Evolutionary conservation across 768 basidiomycete species (phyloP).

Genomic region (Serendipita vermifera): DNA sequence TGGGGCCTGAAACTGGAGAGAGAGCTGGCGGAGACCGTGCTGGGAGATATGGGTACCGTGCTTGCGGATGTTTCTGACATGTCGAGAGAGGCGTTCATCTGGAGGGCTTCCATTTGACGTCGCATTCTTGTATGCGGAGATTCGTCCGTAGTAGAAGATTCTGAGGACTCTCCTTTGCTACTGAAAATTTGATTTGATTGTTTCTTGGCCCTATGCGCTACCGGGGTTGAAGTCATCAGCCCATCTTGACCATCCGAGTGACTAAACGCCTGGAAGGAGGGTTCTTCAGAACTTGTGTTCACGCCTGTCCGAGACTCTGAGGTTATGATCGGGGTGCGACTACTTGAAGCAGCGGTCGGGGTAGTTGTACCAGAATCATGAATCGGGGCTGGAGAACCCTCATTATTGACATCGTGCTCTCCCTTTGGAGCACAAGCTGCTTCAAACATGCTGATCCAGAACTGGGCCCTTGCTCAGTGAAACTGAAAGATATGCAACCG

Average conservation of each 20-base stretch:
- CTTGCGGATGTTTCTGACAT: not conserved
- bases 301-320: too few species aligned
- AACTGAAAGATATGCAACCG: too few species aligned
- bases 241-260: too few species aligned
- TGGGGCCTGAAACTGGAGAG: too few species aligned
- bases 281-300: not conserved
- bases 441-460: constrained; percentile 8
- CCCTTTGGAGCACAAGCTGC: not conserved
- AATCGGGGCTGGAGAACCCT: too few species aligned
- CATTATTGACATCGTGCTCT: too few species aligned
- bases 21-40: not conserved
- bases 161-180: not conserved
- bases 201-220: not conserved
- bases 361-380: too few species aligned
- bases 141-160: not conserved
- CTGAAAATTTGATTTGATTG: not conserved
- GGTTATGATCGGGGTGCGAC: too few species aligned
- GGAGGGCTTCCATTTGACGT: not conserved
- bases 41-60: not conserved
- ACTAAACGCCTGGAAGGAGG: not conserved
- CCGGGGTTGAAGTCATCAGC: not conserved
- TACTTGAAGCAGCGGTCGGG: too few species aligned
- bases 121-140: not conserved
- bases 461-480: too few species aligned
- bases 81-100: not conserved